Evolutionary conservation across 2,329 filamentous ascomycete genomes (phyloP).

Genomic region (Fonsecaea multimorphosa): DNA sequence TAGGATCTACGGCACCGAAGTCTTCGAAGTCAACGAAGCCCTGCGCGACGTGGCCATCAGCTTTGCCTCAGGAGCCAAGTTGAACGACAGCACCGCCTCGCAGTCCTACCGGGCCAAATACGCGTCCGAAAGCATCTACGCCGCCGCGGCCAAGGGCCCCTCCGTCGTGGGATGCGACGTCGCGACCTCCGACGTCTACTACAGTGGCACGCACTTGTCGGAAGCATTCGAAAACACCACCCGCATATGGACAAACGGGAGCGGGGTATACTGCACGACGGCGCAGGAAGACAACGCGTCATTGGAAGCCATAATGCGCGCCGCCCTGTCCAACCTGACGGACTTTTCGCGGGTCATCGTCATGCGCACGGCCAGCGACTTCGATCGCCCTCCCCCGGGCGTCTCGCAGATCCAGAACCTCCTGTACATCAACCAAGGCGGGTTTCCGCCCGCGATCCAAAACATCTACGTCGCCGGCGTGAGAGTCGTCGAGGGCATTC

Average conservation of each 20-base stretch:
- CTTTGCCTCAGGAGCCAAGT: conserved; percentile 59
- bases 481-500: conserved; percentile 68
- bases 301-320: conserved; percentile 68
- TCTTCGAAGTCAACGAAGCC: conserved; percentile 68
- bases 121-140: conserved; percentile 45
- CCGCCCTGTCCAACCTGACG: conserved; percentile 61
- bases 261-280: conserved; percentile 71
- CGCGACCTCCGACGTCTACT: conserved; percentile 76
- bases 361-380: conserved; percentile 72
- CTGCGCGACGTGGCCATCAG: conserved; percentile 61
- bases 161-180: conserved; percentile 69
- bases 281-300: conserved; percentile 76
- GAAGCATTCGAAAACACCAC: conserved; percentile 71
- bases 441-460: conserved; percentile 65
- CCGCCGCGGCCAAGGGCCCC: conserved; percentile 56
- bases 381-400: conserved; percentile 70
- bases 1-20: conserved; percentile 70
- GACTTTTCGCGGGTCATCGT: conserved; percentile 72
- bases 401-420: conserved; percentile 65
- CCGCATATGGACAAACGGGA: conserved; percentile 69
- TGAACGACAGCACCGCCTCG: conserved; percentile 60
- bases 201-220: conserved; percentile 65
- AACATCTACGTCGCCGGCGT: conserved; percentile 72
- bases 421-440: conserved; percentile 65
- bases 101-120: conserved; percentile 64